Evolutionary conservation across 2,329 filamentous ascomycete genomes (phyloP), one percentile per base, ranked within the genome.

Genomic region (Bisporella sp.): DNA sequence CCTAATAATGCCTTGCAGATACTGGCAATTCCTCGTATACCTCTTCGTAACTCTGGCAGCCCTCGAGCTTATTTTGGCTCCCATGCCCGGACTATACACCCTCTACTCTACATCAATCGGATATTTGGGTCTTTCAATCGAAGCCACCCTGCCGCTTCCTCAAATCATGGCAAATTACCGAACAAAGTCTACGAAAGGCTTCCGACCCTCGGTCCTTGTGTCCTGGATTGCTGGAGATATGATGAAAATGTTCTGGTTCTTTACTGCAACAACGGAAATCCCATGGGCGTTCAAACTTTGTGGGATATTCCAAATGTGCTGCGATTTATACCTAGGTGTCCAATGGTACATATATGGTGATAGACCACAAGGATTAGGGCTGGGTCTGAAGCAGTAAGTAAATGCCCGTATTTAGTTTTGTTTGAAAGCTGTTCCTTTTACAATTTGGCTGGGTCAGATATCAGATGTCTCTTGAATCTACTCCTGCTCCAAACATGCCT

Each of bases 241-340:
- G 6, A 89, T 93, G 83, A 95, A 95, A 75, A 86, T 92, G 77
- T 87, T 89, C 62, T 85, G 82, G 82, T 93, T 92, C 71, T 85
- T 91, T 54, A 87, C 83, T 2, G 79, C 84, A 1, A 79, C 76
- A 1, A 79, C 79, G 4, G 73, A 77, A 61, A 88, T 93, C 32
- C 87, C 88, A 0, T 77, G 78, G 76, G 81, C 85, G 1, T 95
- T 93, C 69, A 92, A 92, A 72, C 69, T 89, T 21, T 92, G 87
- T 64, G 89, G 86, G 57, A 74, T 89, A 49, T 90, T 93, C 68
- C 88, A 93, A 73, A 85, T 87, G 21, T 73, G 71, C 28, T 92
- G 89, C 69, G 88, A 95, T 70, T 69, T 75, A 45, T 83, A 87
- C 56, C 73, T 93, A 43, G 88, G 87, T 2, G 66, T 85, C 12